phyloP scores from a whole-genome alignment of 768 basidiomycete species.

The Phanerochaete sordida region DNA sequence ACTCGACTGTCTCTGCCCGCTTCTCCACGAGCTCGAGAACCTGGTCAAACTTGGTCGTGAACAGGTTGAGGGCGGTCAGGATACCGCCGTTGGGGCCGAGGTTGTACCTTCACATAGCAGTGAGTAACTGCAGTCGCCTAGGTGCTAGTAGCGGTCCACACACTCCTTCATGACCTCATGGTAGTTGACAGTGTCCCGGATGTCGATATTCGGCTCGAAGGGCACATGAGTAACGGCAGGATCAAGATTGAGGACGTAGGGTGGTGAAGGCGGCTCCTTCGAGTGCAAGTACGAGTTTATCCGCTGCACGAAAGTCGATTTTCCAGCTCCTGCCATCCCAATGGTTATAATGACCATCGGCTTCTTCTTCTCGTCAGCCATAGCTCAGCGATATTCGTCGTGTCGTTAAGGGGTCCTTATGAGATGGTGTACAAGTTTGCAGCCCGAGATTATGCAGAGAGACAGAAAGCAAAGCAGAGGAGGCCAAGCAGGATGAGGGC shows the following conservation, averaged over 20 bases:
- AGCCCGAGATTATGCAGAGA: background rate
- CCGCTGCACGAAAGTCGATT: constrained; percentile 95
- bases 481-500: background rate
- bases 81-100: constrained; percentile 98
- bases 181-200: constrained; percentile 96
- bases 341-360: constrained; percentile 87
- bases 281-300: constrained; percentile 91
- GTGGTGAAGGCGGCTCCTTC: constrained; percentile 56
- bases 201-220: constrained; percentile 97
- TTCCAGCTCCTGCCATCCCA: constrained; percentile 96
- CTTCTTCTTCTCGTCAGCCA: constrained; percentile 38
- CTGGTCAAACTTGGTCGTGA: constrained; percentile 99
- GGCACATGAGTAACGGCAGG: constrained; percentile 91
- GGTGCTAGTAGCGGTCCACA: constrained; percentile 33
- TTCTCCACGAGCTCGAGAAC: constrained; percentile 91
- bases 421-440: background rate
- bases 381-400: background rate
- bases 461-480: background rate
- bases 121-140: constrained; percentile 9
- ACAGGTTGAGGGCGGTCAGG: constrained; percentile 92
- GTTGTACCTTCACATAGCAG: constrained; percentile 68
- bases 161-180: constrained; percentile 99
- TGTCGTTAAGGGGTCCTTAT: background rate
- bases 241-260: constrained; percentile 97
- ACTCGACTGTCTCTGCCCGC: constrained; percentile 86